Percentiles rank a stretch among this genome's conserved stretches.
These are phyloP conservation scores for Candida sakaeoensis DNA, from an alignment of 805 yeast genomes.

Conservation along the genomic window DNA sequence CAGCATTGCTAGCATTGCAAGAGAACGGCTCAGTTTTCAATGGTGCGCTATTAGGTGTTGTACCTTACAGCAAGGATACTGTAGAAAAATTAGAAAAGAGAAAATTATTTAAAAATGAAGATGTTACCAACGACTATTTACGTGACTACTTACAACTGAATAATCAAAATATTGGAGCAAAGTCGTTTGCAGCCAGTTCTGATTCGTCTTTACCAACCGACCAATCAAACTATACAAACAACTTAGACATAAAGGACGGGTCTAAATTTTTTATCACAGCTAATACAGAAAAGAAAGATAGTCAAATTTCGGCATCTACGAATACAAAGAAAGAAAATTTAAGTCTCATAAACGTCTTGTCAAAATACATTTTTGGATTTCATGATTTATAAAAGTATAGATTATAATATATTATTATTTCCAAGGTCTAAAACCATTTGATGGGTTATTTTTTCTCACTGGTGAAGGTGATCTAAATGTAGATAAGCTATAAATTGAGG, in stretches of 20 bases:
- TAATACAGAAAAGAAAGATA: conserved; percentile 12
- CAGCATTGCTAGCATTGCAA: conserved; percentile 79
- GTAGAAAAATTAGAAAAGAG: conserved; percentile 56
- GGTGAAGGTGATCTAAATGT: conserved; percentile 11
- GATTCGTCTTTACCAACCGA: conserved; percentile 10
- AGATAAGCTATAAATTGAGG: background rate
- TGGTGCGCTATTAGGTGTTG: conserved; percentile 62
- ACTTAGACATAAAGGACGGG: conserved; percentile 40
- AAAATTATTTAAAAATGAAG: conserved; percentile 41
- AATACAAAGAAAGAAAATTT: conserved; percentile 20
- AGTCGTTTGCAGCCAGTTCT: conserved; percentile 4
- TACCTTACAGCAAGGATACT: conserved; percentile 60
- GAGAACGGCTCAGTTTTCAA: conserved; percentile 76
- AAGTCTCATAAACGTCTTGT: conserved; percentile 29
- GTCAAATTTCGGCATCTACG: background rate
- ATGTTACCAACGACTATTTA: conserved; percentile 40
- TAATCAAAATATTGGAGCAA: background rate
- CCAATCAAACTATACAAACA: conserved; percentile 14
- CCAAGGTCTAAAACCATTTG: conserved; percentile 1
- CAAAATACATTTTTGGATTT: conserved; percentile 40
- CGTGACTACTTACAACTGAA: background rate
- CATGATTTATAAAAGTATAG: conserved; percentile 30
- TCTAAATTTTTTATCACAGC: conserved; percentile 30
- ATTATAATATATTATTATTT: background rate
- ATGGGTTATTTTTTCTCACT: conserved; percentile 1